phyloP scores from a whole-genome alignment of 2,329 filamentous ascomycete genomes.

The Saccharata proteae region DNA sequence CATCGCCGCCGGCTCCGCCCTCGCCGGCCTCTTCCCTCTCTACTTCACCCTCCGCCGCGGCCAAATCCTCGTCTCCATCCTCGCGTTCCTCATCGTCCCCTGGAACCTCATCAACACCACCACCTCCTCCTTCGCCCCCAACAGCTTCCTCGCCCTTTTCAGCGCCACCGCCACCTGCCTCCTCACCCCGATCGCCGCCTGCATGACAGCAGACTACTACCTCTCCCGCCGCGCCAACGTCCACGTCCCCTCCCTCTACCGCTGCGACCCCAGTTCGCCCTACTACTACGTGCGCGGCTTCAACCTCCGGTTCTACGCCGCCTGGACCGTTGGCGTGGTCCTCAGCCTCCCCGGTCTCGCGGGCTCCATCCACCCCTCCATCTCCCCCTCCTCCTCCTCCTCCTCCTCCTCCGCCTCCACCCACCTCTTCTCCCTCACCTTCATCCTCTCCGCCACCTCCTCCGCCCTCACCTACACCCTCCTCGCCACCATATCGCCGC shows the following conservation, averaged over 20 bases:
- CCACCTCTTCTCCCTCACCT: slow-evolving; percentile 12
- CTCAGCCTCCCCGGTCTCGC: slow-evolving; percentile 13
- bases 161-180: slow-evolving; percentile 24
- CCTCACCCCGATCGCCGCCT: slow-evolving; percentile 22
- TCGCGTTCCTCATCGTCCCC: slow-evolving; percentile 13
- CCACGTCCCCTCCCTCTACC: slow-evolving; percentile 1
- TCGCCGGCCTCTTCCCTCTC: slow-evolving; percentile 14
- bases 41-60: slow-evolving; percentile 13
- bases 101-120: slow-evolving; percentile 19
- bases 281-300: not conserved
- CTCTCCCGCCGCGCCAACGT: slow-evolving; percentile 14
- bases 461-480: slow-evolving; percentile 10
- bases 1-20: slow-evolving; percentile 15
- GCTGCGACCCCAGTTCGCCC: slow-evolving; percentile 9
- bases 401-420: slow-evolving; percentile 9
- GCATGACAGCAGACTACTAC: slow-evolving; percentile 27
- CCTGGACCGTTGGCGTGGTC: slow-evolving; percentile 11
- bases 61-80: slow-evolving; percentile 13
- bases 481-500: slow-evolving; percentile 8
- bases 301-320: slow-evolving; percentile 1
- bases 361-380: slow-evolving; percentile 11
- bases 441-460: slow-evolving; percentile 11
- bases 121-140: slow-evolving; percentile 24
- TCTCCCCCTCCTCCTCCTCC: slow-evolving; percentile 11
- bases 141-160: slow-evolving; percentile 30